Evolutionary conservation across 2,329 filamentous ascomycete species (phyloP).

Genomic region (Xylariomycetidae sp.): DNA sequence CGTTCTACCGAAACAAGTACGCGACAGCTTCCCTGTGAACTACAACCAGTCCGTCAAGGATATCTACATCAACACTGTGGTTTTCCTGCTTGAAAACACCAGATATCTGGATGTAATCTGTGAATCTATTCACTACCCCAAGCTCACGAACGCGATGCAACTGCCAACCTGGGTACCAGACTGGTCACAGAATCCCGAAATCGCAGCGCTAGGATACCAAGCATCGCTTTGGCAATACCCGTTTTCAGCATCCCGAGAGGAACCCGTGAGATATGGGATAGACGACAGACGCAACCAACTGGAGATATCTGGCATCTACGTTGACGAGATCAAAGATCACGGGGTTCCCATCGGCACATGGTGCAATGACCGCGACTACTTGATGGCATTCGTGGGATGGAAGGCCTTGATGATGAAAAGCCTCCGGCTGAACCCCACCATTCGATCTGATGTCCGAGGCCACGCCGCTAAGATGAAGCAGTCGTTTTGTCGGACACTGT

Average conservation of each 20-base stretch:
- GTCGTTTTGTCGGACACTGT: slow-evolving; percentile 25
- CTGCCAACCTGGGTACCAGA: slow-evolving; percentile 31
- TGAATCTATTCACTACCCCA: slow-evolving; percentile 28
- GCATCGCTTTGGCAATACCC: too few relatives aligned
- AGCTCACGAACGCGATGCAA: slow-evolving; percentile 15
- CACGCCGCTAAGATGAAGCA: slow-evolving; percentile 12
- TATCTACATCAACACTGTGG: slow-evolving; percentile 29
- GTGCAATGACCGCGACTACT: slow-evolving; percentile 22
- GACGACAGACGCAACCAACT: slow-evolving; percentile 22
- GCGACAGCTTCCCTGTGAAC: slow-evolving; percentile 23
- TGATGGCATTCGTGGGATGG: slow-evolving; percentile 32
- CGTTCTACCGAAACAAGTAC: slow-evolving; percentile 21
- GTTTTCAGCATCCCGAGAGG: slow-evolving; percentile 17
- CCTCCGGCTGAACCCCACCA: too few relatives aligned
- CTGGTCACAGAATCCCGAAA: slow-evolving; percentile 26
- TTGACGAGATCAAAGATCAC: slow-evolving; percentile 18
- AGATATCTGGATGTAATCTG: slow-evolving; percentile 28
- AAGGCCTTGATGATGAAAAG: slow-evolving; percentile 20
- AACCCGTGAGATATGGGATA: slow-evolving; percentile 12
- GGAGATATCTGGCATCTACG: slow-evolving; percentile 23
- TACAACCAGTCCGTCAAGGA: slow-evolving; percentile 26
- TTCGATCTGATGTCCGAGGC: slow-evolving; percentile 1
- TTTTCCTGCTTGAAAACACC: slow-evolving; percentile 22
- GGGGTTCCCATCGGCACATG: slow-evolving; percentile 25
- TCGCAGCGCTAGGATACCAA: slow-evolving; percentile 11